Percentiles rank a stretch among this genome's conserved stretches.
phyloP scores from a whole-genome alignment of 257 asterid species.

The Hygrophila difformis region DNA sequence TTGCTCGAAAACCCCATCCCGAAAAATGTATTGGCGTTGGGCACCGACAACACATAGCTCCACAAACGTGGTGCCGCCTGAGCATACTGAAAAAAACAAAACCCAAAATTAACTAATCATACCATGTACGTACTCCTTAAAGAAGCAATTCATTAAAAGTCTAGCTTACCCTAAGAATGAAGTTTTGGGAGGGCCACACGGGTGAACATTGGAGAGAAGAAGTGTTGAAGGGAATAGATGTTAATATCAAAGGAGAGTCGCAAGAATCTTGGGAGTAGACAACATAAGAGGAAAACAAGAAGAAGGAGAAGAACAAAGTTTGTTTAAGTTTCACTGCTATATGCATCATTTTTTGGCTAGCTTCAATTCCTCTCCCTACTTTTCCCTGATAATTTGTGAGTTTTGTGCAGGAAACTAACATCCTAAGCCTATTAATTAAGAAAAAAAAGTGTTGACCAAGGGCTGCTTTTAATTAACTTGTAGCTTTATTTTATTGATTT shows the following conservation, averaged over 20 bases:
- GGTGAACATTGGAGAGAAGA: constrained; percentile 47
- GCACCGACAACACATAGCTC: constrained; percentile 68
- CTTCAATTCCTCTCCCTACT: no score
- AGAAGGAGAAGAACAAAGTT: no score
- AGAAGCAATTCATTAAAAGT: neutral
- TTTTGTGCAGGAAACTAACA: no score
- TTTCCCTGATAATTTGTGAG: no score
- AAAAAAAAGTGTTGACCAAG: no score
- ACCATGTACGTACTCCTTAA: neutral
- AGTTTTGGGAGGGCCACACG: constrained; percentile 55
- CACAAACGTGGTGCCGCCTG: constrained; percentile 41
- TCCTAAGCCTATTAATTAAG: no score
- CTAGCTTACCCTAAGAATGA: constrained; percentile 64
- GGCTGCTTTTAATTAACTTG: no score
- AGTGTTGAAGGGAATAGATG: constrained; percentile 39
- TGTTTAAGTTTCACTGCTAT: no score
- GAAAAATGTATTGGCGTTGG: constrained; percentile 42
- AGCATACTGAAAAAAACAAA: constrained; percentile 26
- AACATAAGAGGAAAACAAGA: no score
- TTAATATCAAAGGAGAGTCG: constrained; percentile 27
- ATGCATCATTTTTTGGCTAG: no score
- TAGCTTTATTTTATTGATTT: no score
- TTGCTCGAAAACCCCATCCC: constrained; percentile 64
- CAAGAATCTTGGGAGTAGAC: no score
- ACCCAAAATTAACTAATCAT: neutral